These are phyloP conservation scores for Blastobotrys chiropterorum DNA, from an alignment of 805 yeast species.

Conservation along the genomic window DNA sequence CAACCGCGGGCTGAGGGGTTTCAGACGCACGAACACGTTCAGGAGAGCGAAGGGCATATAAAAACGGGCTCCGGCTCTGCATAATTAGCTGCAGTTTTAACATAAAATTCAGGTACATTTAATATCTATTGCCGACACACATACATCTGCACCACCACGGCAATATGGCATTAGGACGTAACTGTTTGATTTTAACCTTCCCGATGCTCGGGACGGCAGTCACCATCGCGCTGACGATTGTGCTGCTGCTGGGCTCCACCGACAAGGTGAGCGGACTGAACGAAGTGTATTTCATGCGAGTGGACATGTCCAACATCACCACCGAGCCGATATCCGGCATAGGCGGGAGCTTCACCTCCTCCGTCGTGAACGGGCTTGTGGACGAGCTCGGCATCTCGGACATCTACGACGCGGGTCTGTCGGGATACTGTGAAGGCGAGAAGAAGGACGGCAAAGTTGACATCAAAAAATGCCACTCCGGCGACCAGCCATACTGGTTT, in stretches of 20 bases:
- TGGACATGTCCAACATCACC: constrained; percentile 37
- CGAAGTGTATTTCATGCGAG: constrained; percentile 42
- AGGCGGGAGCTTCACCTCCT: constrained; percentile 10
- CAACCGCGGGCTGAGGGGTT: not conserved
- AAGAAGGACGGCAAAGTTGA: constrained; percentile 24
- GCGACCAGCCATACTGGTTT: constrained; percentile 51
- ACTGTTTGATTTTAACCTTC: constrained; percentile 25
- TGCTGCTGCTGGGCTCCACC: constrained; percentile 50
- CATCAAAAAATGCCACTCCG: constrained; percentile 46
- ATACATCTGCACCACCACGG: too few species aligned
- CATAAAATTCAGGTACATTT: not conserved
- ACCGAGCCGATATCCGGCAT: constrained; percentile 17
- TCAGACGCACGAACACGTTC: not conserved
- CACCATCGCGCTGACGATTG: constrained; percentile 41
- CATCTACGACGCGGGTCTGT: constrained; percentile 50
- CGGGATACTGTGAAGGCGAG: constrained; percentile 57
- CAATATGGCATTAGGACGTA: not conserved
- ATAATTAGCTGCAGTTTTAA: not conserved
- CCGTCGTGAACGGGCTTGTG: constrained; percentile 16
- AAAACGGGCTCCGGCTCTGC: not conserved
- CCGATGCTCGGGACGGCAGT: constrained; percentile 32
- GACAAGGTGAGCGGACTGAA: constrained; percentile 37
- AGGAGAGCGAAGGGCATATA: not conserved
- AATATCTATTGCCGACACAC: too few species aligned
- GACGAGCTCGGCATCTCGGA: constrained; percentile 38